A percentile compares a stretch with the other conserved stretches of the same genome.
These are phyloP conservation scores for Cladophialophora psammophila DNA, from an alignment of 2,329 filamentous ascomycete genomes.

Conservation along the genomic window DNA sequence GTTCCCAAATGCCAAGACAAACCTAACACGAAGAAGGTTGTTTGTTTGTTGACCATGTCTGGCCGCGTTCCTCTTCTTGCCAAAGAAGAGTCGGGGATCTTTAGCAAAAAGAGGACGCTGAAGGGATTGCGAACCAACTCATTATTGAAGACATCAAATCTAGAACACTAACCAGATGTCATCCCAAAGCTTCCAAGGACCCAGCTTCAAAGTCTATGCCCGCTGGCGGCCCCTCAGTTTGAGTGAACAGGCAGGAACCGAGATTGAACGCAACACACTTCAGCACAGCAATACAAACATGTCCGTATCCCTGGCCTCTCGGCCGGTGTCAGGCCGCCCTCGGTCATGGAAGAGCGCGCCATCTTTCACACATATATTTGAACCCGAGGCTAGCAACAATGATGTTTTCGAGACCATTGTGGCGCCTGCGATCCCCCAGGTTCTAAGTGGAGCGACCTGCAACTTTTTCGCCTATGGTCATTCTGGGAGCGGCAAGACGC, in stretches of 20 bases:
- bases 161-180: too few species aligned
- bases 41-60: too few species aligned
- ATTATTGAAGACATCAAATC: too few species aligned
- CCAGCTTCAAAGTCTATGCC: slow-evolving; percentile 26
- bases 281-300: not conserved
- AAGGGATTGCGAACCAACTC: too few species aligned
- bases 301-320: not conserved
- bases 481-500: slow-evolving; percentile 53
- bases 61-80: too few species aligned
- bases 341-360: slow-evolving; percentile 42
- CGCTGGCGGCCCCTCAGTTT: slow-evolving; percentile 33
- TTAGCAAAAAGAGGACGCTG: too few species aligned
- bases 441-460: slow-evolving; percentile 49
- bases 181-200: too few species aligned
- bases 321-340: slow-evolving; percentile 9
- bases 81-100: too few species aligned
- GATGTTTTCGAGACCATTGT: slow-evolving; percentile 46
- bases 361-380: slow-evolving; percentile 41
- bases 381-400: slow-evolving; percentile 40
- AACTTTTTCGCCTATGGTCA: slow-evolving; percentile 56
- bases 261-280: not conserved
- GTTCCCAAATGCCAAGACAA: too few species aligned
- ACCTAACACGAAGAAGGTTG: too few species aligned
- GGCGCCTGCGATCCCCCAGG: slow-evolving; percentile 45
- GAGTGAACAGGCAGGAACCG: slow-evolving; percentile 9